Evolutionary conservation across 768 basidiomycete genomes (phyloP).

Genomic region (Rhodocollybia butyracea): DNA sequence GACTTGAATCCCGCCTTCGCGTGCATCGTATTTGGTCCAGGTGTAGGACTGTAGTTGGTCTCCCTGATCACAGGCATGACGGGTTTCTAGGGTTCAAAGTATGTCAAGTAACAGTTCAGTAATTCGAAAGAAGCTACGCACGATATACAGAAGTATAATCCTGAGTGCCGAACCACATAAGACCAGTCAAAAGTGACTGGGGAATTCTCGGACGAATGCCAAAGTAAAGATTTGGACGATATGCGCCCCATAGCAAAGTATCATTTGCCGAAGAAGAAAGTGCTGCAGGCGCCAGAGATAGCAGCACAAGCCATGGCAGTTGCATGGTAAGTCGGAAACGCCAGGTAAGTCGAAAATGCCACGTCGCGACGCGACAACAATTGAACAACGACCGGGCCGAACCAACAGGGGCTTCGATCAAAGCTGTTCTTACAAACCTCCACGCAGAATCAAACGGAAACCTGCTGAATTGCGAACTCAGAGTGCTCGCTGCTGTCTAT

Average conservation of each 20-base stretch:
- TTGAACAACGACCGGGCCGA: background rate
- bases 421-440: too few species aligned
- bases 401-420: background rate
- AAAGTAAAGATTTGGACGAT: conserved; percentile 94
- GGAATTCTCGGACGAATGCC: conserved; percentile 84
- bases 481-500: too few species aligned
- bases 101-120: conserved; percentile 7
- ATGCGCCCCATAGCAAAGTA: conserved; percentile 79
- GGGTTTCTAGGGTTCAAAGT: conserved; percentile 47
- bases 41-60: conserved; percentile 81
- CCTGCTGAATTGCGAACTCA: too few species aligned
- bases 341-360: background rate
- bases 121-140: conserved; percentile 33
- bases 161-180: conserved; percentile 92
- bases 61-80: conserved; percentile 87
- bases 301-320: conserved; percentile 40
- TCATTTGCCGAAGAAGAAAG: conserved; percentile 41
- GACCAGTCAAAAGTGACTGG: conserved; percentile 87
- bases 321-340: conserved; percentile 34
- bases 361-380: background rate
- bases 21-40: conserved; percentile 85
- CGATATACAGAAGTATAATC: conserved; percentile 71
- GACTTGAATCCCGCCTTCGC: conserved; percentile 83
- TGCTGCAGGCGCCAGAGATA: conserved; percentile 39
- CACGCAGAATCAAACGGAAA: too few species aligned